Evolutionary conservation across 768 basidiomycete species (phyloP).

Genomic region (Auricularia sp.): DNA sequence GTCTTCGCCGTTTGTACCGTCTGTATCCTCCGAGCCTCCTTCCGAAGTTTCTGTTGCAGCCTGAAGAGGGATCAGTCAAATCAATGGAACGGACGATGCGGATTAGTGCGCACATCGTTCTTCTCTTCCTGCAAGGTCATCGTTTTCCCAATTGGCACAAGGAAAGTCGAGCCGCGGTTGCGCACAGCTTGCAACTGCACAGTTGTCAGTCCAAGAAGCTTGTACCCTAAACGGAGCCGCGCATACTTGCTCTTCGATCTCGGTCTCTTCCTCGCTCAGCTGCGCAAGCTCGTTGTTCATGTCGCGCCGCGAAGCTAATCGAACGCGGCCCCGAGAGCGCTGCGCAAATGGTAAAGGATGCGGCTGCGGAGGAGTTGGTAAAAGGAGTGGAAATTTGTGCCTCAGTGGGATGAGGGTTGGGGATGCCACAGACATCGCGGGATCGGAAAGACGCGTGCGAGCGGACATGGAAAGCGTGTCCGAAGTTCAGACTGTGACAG

Average conservation of each 20-base stretch:
- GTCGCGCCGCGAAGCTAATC: constrained; percentile 55
- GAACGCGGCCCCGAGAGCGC: constrained; percentile 37
- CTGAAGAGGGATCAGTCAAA: not conserved
- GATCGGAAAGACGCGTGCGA: not conserved
- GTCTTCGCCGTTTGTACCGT: constrained; percentile 28
- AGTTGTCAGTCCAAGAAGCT: not conserved
- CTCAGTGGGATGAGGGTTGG: constrained; percentile 66
- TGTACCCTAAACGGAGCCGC: not conserved
- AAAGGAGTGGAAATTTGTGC: constrained; percentile 51
- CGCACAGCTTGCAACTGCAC: constrained; percentile 44
- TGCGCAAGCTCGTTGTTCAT: constrained; percentile 71
- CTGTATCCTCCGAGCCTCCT: constrained; percentile 1
- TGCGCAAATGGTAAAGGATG: constrained; percentile 50
- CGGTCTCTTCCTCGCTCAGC: constrained; percentile 73
- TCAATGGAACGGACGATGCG: not conserved
- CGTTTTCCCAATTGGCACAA: constrained; percentile 63
- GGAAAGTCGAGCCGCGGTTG: constrained; percentile 54
- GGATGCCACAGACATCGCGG: constrained; percentile 17
- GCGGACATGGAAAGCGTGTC: not conserved
- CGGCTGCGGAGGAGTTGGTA: constrained; percentile 56
- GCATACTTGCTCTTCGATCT: constrained; percentile 66
- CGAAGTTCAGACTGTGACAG: not conserved
- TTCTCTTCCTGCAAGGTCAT: constrained; percentile 75
- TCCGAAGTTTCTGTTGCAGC: constrained; percentile 1
- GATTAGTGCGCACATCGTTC: constrained; percentile 50